Evolutionary conservation across 225 moss, liverwort and hornwort species (phyloP).

Genomic region (Neckera pumila): DNA sequence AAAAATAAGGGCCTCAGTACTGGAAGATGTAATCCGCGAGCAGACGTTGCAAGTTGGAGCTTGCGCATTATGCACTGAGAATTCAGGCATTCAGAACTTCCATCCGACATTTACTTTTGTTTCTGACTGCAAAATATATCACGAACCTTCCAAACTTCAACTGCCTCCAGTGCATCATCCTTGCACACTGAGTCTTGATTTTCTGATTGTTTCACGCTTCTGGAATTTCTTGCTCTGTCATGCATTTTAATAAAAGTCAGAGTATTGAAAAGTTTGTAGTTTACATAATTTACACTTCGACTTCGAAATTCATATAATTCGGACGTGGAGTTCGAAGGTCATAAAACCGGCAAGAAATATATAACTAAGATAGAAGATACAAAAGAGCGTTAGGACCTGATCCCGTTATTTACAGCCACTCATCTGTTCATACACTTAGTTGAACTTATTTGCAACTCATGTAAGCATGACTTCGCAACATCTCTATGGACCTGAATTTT

Average conservation of each 20-base stretch:
- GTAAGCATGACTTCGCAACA: neutral
- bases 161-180: conserved; percentile 11
- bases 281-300: neutral
- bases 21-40: neutral
- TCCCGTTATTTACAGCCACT: neutral
- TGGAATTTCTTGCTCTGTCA: conserved; percentile 62
- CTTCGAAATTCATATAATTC: neutral
- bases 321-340: neutral
- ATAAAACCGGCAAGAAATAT: neutral
- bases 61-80: neutral
- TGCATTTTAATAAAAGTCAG: neutral
- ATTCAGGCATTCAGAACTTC: neutral
- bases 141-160: neutral
- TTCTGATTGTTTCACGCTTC: conserved; percentile 57
- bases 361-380: neutral
- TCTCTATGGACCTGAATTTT: neutral
- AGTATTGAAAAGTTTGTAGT: neutral
- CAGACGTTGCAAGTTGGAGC: neutral
- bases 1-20: neutral
- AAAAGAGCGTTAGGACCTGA: neutral
- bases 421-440: neutral
- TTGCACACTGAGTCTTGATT: conserved; percentile 36
- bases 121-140: neutral
- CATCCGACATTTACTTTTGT: neutral
- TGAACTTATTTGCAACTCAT: neutral